Evolutionary conservation across 371 early-diverging fungal species (phyloP).

Genomic region (Mucor velutinosus): DNA sequence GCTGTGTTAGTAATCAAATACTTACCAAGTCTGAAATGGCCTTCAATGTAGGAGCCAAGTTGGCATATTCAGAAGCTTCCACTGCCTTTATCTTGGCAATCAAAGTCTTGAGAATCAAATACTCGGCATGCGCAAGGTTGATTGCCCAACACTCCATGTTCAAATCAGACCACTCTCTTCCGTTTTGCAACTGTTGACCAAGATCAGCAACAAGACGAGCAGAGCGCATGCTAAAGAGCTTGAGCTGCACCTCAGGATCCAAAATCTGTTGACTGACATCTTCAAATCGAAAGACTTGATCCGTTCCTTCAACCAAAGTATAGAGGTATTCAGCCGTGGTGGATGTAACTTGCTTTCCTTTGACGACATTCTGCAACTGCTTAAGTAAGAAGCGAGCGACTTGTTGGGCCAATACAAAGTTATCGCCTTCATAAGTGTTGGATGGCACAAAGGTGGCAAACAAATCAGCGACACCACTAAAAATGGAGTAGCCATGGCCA

Average conservation of each 20-base stretch:
- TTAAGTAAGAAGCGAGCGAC: slow-evolving; percentile 65
- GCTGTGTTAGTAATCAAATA: too few species aligned
- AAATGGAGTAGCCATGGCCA: slow-evolving; percentile 80
- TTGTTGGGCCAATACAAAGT: slow-evolving; percentile 75
- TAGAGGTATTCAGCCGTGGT: slow-evolving; percentile 43
- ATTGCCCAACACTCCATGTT: slow-evolving; percentile 63
- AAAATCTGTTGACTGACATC: slow-evolving; percentile 27
- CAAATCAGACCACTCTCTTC: slow-evolving; percentile 53
- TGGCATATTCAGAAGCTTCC: slow-evolving; percentile 16
- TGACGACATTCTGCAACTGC: slow-evolving; percentile 42
- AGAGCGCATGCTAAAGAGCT: slow-evolving; percentile 63
- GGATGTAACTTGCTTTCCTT: slow-evolving; percentile 23
- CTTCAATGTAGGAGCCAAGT: slow-evolving; percentile 24
- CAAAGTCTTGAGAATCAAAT: slow-evolving; percentile 26
- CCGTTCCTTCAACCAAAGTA: slow-evolving; percentile 27
- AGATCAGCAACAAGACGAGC: slow-evolving; percentile 57
- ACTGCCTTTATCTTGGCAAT: slow-evolving; percentile 12
- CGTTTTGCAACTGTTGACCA: slow-evolving; percentile 32
- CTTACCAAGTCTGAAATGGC: slow-evolving; percentile 42
- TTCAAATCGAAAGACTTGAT: slow-evolving; percentile 23
- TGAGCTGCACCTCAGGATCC: slow-evolving; percentile 53
- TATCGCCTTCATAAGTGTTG: slow-evolving; percentile 69
- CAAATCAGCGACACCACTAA: slow-evolving; percentile 73
- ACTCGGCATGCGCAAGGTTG: slow-evolving; percentile 50
- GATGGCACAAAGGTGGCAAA: slow-evolving; percentile 68